These are phyloP conservation scores for Rhodotorula taiwanensis DNA, from an alignment of 768 basidiomycete species.

Conservation along the genomic window DNA sequence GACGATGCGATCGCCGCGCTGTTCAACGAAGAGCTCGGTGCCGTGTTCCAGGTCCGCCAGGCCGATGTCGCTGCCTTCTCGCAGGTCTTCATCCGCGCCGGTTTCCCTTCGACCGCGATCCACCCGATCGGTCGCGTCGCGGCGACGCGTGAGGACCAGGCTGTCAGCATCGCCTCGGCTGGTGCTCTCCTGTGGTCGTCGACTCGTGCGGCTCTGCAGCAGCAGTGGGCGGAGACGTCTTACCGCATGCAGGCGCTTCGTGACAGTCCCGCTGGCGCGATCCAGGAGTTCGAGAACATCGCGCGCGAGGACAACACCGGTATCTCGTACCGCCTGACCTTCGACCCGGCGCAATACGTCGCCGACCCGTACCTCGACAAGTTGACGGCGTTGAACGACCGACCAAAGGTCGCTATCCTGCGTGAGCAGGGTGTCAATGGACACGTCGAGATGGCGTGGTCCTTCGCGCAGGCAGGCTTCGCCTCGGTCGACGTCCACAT, in stretches of 20 bases:
- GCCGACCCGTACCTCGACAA: constrained; percentile 42
- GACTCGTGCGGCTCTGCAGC: constrained; percentile 65
- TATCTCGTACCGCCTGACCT: constrained; percentile 69
- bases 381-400: constrained; percentile 47
- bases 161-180: constrained; percentile 57
- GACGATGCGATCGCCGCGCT: constrained; percentile 62
- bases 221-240: constrained; percentile 90
- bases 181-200: constrained; percentile 56
- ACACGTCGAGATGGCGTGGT: constrained; percentile 97
- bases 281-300: constrained; percentile 77
- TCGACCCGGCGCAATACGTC: constrained; percentile 44
- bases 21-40: constrained; percentile 96
- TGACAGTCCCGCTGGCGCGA: constrained; percentile 68
- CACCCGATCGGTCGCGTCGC: constrained; percentile 69
- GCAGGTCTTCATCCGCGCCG: constrained; percentile 58
- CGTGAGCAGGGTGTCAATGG: constrained; percentile 99
- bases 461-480: constrained; percentile 89
- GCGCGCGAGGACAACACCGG: constrained; percentile 55
- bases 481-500: constrained; percentile 95
- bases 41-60: constrained; percentile 75
- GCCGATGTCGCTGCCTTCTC: constrained; percentile 53
- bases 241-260: constrained; percentile 82
- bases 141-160: constrained; percentile 51
- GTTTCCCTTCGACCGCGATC: constrained; percentile 69
- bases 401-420: constrained; percentile 86